phyloP scores from a whole-genome alignment of 768 basidiomycete species.

The Kwoniella sp. region DNA sequence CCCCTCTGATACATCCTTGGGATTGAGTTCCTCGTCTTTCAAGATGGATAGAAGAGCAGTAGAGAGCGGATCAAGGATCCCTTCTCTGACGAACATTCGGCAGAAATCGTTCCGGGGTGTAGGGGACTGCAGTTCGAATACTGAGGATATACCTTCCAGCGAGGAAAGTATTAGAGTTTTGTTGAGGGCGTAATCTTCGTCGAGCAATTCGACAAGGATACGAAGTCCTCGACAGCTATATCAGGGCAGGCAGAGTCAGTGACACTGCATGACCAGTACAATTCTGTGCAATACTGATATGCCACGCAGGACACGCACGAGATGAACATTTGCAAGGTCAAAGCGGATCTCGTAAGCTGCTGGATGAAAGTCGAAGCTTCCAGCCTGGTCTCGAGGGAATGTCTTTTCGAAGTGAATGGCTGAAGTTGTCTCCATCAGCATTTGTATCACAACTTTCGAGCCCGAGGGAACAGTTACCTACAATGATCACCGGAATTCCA shows the following conservation, averaged over 20 bases:
- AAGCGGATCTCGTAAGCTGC: slow-evolving; percentile 78
- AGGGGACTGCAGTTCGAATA: slow-evolving; percentile 87
- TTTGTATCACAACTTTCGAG: not conserved
- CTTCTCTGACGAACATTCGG: slow-evolving; percentile 95
- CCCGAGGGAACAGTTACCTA: slow-evolving; percentile 12
- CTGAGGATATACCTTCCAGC: slow-evolving; percentile 88
- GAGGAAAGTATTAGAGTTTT: slow-evolving; percentile 88
- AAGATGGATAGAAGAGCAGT: slow-evolving; percentile 87
- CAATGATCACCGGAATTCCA: slow-evolving; percentile 95
- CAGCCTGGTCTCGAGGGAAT: slow-evolving; percentile 86
- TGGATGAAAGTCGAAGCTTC: slow-evolving; percentile 95
- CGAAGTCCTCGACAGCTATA: slow-evolving; percentile 90
- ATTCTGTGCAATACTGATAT: too few relatives aligned
- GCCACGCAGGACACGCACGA: slow-evolving; percentile 72
- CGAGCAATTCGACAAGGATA: slow-evolving; percentile 90
- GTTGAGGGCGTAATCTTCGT: slow-evolving; percentile 92
- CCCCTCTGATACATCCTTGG: slow-evolving; percentile 67
- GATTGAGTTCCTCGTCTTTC: slow-evolving; percentile 63
- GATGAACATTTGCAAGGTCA: slow-evolving; percentile 98
- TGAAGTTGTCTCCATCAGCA: slow-evolving; percentile 18
- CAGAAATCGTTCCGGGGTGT: slow-evolving; percentile 99
- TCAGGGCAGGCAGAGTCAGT: too few relatives aligned
- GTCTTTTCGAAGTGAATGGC: slow-evolving; percentile 91
- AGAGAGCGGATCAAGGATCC: slow-evolving; percentile 87
- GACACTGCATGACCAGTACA: too few relatives aligned